Evolutionary conservation across 2,329 filamentous ascomycete species (phyloP), one percentile per base, ranked within the genome.

Genomic region (Hymenotorrendiella dingleyae): DNA sequence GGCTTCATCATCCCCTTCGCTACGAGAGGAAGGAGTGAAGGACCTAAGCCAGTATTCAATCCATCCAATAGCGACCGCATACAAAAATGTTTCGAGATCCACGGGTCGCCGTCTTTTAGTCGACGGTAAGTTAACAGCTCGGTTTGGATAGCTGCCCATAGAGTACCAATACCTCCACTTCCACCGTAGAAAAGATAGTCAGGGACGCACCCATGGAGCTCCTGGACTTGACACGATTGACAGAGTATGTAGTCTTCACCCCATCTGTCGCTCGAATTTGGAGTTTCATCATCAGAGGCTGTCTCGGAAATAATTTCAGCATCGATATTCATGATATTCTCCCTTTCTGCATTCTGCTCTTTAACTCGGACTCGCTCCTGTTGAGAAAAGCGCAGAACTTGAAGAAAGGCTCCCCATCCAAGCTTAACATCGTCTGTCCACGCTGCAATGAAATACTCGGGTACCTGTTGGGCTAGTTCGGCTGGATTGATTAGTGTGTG

Each of bases 41-140:
- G 3, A 10, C 19, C 28, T 6, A n/a, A n/a, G n/a, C 32, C 43
- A 7, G 19, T 27, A 4, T 42, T 21, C 3, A 46, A 19, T n/a
- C 33, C 14, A 12, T 37, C 17, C 7, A 42, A 22, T 16, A 42
- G 20, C 11, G 43, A 46, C 4, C 16, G 21, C 36, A 46, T 34
- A 27, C 40, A 26, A 23, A 46, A 46, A 22, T 46, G 27, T 26
- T 34, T 27, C 10, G 52, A 54, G n/a, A 51, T 48, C 52, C 52
- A 54, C 2, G 47, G 19, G 37, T 61, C 56, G 2, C 36, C 40
- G 6, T 55, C 54, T 2, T 47, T 36, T 2, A 65, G 28, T 24
- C 62, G 57, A 32, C 64, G 51, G 40, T 67, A 66, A 1, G 63
- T 63, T 5, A 65, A 36, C 2, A 67, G 34, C 34, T 67, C 65